phyloP scores from a whole-genome alignment of 2,329 filamentous ascomycete species.

The Alternaria consortialis region DNA sequence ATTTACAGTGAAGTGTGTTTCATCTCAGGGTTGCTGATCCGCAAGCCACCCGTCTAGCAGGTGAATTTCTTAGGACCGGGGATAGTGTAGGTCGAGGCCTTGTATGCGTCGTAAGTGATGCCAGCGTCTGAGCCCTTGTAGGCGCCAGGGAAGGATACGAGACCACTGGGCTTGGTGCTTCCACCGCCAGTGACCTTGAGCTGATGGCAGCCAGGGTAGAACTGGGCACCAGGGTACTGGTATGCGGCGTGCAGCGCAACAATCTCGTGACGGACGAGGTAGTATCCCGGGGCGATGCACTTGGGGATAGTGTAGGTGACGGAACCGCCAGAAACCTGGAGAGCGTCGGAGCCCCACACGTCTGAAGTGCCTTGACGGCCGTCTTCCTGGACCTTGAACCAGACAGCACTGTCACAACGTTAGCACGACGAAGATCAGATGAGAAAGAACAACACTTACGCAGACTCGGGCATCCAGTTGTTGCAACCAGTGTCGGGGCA shows the following conservation, averaged over 20 bases:
- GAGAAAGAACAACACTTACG: slow-evolving; percentile 30
- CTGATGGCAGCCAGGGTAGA: slow-evolving; percentile 68
- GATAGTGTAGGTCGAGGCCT: slow-evolving; percentile 43
- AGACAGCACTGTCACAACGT: slow-evolving; percentile 54
- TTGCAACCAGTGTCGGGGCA: slow-evolving; percentile 64
- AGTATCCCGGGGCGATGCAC: slow-evolving; percentile 63
- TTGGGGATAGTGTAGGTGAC: slow-evolving; percentile 64
- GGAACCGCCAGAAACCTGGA: slow-evolving; percentile 57
- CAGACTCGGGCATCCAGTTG: slow-evolving; percentile 58
- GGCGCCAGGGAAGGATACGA: slow-evolving; percentile 64
- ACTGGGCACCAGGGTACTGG: slow-evolving; percentile 63
- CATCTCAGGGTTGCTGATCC: neutral
- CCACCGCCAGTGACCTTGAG: slow-evolving; percentile 63
- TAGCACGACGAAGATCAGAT: slow-evolving; percentile 10
- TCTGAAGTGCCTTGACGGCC: slow-evolving; percentile 62
- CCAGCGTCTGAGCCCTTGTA: slow-evolving; percentile 62
- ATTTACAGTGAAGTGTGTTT: slow-evolving; percentile 14
- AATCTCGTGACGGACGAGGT: slow-evolving; percentile 67
- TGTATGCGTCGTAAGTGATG: slow-evolving; percentile 63
- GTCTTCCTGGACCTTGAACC: slow-evolving; percentile 64
- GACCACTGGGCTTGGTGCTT: slow-evolving; percentile 51
- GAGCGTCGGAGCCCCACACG: slow-evolving; percentile 58
- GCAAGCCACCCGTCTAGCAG: slow-evolving; percentile 27
- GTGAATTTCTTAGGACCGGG: slow-evolving; percentile 42
- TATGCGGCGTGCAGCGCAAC: slow-evolving; percentile 62